Percentiles rank a stretch among this genome's conserved stretches.
Evolutionary conservation across 371 early-diverging fungal genomes (phyloP).

Genomic region (Mucor irregularis): DNA sequence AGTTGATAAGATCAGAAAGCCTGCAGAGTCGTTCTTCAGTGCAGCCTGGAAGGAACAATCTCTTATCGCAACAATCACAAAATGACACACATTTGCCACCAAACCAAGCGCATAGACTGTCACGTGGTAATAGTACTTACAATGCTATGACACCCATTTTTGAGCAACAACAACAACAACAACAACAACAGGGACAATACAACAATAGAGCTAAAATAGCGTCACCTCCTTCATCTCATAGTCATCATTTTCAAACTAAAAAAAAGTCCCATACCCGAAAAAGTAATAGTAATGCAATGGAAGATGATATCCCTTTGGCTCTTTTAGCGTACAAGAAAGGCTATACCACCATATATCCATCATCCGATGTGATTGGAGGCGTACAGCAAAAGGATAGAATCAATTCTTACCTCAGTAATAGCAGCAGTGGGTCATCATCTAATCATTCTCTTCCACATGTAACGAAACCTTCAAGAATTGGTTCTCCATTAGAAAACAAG

Average conservation of each 20-base stretch:
- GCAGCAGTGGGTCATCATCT: not conserved
- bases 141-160: slow-evolving; percentile 14
- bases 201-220: too few relatives aligned
- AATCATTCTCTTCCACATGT: too few relatives aligned
- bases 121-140: slow-evolving; percentile 11
- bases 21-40: not conserved
- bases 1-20: not conserved
- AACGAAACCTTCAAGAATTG: not conserved
- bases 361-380: too few relatives aligned
- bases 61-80: not conserved
- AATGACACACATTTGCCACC: not conserved
- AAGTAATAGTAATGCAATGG: not conserved
- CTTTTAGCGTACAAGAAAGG: slow-evolving; percentile 26
- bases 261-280: too few relatives aligned
- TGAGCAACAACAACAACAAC: slow-evolving; percentile 4
- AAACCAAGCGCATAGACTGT: not conserved
- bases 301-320: slow-evolving; percentile 31
- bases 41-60: too few relatives aligned
- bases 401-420: not conserved
- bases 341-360: slow-evolving; percentile 7
- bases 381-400: not conserved
- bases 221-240: too few relatives aligned
- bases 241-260: too few relatives aligned
- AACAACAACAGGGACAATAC: not conserved
- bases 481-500: too few relatives aligned